These are phyloP conservation scores for Populus nigra DNA, from an alignment of 345 rosid species.

Conservation along the genomic window DNA sequence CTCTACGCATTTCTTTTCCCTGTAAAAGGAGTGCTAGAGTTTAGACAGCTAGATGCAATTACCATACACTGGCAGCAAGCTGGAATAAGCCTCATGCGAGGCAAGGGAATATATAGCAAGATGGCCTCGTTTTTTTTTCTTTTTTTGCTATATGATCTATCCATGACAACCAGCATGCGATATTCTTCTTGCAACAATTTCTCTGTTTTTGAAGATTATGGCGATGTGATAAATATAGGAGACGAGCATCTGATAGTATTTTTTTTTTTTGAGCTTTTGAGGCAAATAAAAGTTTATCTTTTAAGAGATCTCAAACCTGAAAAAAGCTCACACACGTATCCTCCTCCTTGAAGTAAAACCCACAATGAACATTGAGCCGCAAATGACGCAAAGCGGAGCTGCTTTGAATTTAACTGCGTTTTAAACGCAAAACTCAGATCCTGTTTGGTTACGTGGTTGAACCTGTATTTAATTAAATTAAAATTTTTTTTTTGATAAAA, in stretches of 20 bases:
- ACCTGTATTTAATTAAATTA: too few species aligned
- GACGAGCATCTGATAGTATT: too few species aligned
- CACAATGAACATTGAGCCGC: too few species aligned
- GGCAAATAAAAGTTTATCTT: not conserved
- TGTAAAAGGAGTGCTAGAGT: not conserved
- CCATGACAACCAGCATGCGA: not conserved
- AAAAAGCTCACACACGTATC: not conserved
- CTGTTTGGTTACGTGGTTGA: too few species aligned
- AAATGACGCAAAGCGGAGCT: too few species aligned
- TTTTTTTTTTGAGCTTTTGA: too few species aligned
- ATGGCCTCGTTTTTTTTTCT: not conserved
- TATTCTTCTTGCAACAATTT: not conserved
- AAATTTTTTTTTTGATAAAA: too few species aligned
- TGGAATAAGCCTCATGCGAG: not conserved
- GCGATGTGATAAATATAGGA: not conserved
- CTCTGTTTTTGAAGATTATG: not conserved
- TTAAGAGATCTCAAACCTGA: not conserved
- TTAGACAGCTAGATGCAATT: not conserved
- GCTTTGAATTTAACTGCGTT: too few species aligned
- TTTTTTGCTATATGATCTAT: not conserved
- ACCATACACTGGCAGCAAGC: not conserved
- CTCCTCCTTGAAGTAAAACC: not conserved
- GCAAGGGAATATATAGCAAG: not conserved
- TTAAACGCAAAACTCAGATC: too few species aligned
- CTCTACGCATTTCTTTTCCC: too few species aligned